Conservation (phyloP, 2,329 filamentous ascomycete genomes). For the Botrytis tulipae region DNA sequence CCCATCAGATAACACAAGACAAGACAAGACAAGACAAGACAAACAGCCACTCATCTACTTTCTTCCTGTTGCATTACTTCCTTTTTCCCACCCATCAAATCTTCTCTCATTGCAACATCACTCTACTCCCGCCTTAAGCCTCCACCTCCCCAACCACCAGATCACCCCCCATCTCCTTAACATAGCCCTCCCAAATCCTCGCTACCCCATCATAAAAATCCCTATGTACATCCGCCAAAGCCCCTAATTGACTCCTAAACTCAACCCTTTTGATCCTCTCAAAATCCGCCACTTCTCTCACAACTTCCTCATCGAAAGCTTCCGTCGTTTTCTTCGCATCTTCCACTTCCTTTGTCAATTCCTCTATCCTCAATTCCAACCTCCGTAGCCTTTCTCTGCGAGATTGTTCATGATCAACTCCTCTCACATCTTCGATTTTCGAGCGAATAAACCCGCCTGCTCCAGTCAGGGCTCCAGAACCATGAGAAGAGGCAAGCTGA, state of each 20-base stretch:
- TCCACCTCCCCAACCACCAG: conserved; percentile 7
- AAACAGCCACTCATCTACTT: not conserved
- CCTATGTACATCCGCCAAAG: conserved; percentile 80
- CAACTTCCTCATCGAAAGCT: conserved; percentile 93
- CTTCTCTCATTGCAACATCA: not conserved
- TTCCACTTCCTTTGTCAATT: conserved; percentile 86
- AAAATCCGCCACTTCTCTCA: conserved; percentile 89
- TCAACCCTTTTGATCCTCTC: conserved; percentile 94
- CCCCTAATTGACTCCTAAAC: conserved; percentile 83
- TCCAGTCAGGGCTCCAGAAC: conserved; percentile 62
- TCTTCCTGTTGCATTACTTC: not conserved
- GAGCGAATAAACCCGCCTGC: conserved; percentile 84
- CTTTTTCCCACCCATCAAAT: not conserved
- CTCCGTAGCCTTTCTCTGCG: conserved; percentile 84
- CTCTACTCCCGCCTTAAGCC: not conserved
- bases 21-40: not conserved
- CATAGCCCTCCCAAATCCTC: conserved; percentile 83
- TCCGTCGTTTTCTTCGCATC: conserved; percentile 81
- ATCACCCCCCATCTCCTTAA: conserved; percentile 69
- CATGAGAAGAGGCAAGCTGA: conserved; percentile 57
- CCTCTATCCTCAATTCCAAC: conserved; percentile 88
- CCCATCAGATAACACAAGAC: not conserved
- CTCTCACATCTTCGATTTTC: conserved; percentile 95
- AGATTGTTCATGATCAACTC: conserved; percentile 92
- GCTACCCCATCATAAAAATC: conserved; percentile 80